phyloP scores from a whole-genome alignment of 2,329 filamentous ascomycete genomes.

The Cercospora nicotianae region DNA sequence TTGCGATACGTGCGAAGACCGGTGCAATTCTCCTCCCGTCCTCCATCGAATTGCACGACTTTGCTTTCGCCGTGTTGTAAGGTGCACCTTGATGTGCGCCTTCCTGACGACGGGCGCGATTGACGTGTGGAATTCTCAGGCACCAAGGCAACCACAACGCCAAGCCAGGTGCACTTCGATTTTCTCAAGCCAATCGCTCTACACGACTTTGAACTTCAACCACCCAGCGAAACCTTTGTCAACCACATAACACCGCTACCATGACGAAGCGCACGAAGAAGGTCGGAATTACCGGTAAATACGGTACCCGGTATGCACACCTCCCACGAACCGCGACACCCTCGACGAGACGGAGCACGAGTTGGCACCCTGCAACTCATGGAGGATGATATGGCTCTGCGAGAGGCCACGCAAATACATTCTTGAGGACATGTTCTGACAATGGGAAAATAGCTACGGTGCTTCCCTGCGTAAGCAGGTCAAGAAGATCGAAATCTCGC shows the following conservation, averaged over 20 bases:
- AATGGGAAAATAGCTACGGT: conserved; percentile 70
- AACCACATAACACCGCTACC: conserved; percentile 50
- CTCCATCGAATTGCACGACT: not conserved
- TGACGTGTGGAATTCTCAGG: not conserved
- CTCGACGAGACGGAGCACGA: conserved; percentile 14
- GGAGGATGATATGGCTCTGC: conserved; percentile 3
- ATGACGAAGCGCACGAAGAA: conserved; percentile 98
- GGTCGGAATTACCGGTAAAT: conserved; percentile 99
- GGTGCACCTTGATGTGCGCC: not conserved
- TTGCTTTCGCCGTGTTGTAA: not conserved
- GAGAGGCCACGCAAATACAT: not conserved
- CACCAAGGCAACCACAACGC: conserved; percentile 1
- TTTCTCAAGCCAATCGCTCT: conserved; percentile 1
- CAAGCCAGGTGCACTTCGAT: conserved; percentile 8
- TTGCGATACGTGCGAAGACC: not conserved
- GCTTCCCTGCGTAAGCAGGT: conserved; percentile 99
- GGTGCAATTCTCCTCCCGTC: not conserved
- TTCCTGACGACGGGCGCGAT: not conserved
- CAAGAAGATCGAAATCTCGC: conserved; percentile 99
- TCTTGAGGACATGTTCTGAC: conserved; percentile 20
- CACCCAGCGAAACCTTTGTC: conserved; percentile 21
- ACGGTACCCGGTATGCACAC: conserved; percentile 80
- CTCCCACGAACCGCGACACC: conserved; percentile 12
- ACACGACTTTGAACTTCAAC: conserved; percentile 17
- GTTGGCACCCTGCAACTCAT: conserved; percentile 3